Conservation (phyloP, 2,329 filamentous ascomycete species). For the Fusarium goolgardi region DNA sequence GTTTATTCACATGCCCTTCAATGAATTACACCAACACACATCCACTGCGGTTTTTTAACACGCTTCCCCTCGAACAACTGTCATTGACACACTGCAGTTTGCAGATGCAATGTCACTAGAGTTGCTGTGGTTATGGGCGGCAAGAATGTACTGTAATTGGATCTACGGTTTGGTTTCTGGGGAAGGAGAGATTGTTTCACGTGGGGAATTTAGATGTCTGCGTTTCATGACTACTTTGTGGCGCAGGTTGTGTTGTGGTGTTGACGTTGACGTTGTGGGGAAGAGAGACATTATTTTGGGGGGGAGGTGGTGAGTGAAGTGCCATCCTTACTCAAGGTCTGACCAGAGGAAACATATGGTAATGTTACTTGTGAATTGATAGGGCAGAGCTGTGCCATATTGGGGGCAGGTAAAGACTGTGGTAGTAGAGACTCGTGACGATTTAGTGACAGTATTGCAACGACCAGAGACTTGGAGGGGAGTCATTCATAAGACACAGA, state of each 20-base stretch:
- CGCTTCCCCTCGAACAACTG: slow-evolving; percentile 2
- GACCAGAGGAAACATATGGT: background rate
- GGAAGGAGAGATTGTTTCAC: slow-evolving; percentile 25
- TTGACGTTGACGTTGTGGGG: slow-evolving; percentile 20
- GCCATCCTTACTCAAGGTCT: background rate
- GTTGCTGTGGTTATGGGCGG: slow-evolving; percentile 6
- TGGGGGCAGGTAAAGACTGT: background rate
- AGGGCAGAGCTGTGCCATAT: background rate
- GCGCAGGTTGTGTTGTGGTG: slow-evolving; percentile 7
- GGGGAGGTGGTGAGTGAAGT: background rate
- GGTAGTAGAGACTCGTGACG: background rate
- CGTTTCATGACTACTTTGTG: slow-evolving; percentile 17
- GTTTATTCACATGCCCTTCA: background rate
- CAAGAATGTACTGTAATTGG: slow-evolving; percentile 16
- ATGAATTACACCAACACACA: background rate
- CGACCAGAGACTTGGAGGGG: background rate
- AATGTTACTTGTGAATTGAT: background rate
- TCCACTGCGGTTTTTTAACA: too few relatives aligned
- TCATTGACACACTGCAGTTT: slow-evolving; percentile 16
- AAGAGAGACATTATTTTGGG: background rate
- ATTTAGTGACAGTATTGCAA: background rate
- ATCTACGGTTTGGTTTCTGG: slow-evolving; percentile 2
- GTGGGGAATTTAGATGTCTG: slow-evolving; percentile 3
- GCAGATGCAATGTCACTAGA: slow-evolving; percentile 3
- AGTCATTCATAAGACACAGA: background rate